phyloP scores from a whole-genome alignment of 257 asterid species.

The Nicotiana obtusifolia region DNA sequence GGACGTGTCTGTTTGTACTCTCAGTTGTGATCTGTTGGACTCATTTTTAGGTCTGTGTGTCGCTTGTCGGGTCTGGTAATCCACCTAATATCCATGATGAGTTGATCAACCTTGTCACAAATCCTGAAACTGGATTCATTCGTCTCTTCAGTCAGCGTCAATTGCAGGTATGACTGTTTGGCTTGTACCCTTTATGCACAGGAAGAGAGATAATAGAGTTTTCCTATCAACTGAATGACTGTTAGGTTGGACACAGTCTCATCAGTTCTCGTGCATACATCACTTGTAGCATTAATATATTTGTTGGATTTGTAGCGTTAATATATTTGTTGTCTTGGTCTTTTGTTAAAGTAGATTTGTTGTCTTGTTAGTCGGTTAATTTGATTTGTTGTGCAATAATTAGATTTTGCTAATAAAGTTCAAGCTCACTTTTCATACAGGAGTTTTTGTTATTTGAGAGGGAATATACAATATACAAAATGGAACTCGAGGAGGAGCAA shows the following conservation, averaged over 20 bases:
- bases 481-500: slow-evolving; percentile 45
- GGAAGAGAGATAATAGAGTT: background rate
- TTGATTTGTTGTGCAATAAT: background rate
- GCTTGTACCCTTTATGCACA: background rate
- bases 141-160: slow-evolving; percentile 88
- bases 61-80: slow-evolving; percentile 59
- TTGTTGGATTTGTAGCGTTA: too few species aligned
- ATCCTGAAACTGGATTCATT: slow-evolving; percentile 69
- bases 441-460: slow-evolving; percentile 80
- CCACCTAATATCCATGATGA: slow-evolving; percentile 65
- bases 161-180: slow-evolving; percentile 52
- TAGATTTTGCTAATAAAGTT: background rate
- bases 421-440: slow-evolving; percentile 35
- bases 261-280: background rate
- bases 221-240: background rate
- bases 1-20: background rate
- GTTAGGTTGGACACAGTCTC: background rate
- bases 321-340: too few species aligned
- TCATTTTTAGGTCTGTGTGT: slow-evolving; percentile 62
- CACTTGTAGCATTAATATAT: too few species aligned
- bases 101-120: slow-evolving; percentile 64
- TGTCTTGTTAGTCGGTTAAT: background rate
- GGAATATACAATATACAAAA: slow-evolving; percentile 55
- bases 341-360: background rate
- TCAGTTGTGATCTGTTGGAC: slow-evolving; percentile 2